Base-by-base conservation (phyloP, 176 grass and related monocot genomes). In the Secale cereale region DNA sequence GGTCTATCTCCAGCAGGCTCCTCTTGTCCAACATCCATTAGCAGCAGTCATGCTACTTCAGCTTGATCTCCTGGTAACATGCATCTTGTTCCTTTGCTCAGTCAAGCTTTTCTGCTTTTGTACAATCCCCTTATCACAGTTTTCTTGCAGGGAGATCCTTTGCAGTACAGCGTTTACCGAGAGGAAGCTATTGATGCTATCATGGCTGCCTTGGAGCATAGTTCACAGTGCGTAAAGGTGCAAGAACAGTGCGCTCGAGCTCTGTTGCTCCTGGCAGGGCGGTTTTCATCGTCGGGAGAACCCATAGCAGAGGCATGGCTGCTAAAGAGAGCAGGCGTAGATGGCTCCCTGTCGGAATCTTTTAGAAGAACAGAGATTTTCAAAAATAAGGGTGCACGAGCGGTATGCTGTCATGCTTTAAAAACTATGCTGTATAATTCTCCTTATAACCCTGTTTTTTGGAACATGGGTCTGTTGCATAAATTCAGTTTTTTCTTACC, bases 1-100 rank as follows among this genome's bases (percentile, higher is more conserved):
- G 82, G 94, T 96, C 27, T 96, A 94, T 90, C 91, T 99, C 33
- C 97, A 96, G 43, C 93, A 99, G 64, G 91, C 97, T 69, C 91
- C 97, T 32, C 25, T 88, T 65, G 81, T 86, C 67, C 93, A 99
- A 80, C 88, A 92, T 60, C 97, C 97, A 60, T 65, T 99, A 81
- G 88, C 90, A 75, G 97, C 97, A 82, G 86, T 83, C 39, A 79
- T 99, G 88, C 80, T 99, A 82, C 86, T 99, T 66, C 90, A 92
- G 67, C 88, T 99, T 54, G 97, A 94, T 89, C 91, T 96, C 43
- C 91, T 99, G 97, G 97, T 99, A 92, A 68, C 74, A 74, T 52
- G 43, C 43, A 52, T 81, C 83, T 79, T 85, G 15, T 81, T 81
- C 60, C 8, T 82, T 86, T 67, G 2, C 39, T 20, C 17, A 61